A percentile compares a stretch with the other conserved stretches of the same genome.
Evolutionary conservation across 202 grass and related monocot species (phyloP).

Genomic region (Musa balbisiana): DNA sequence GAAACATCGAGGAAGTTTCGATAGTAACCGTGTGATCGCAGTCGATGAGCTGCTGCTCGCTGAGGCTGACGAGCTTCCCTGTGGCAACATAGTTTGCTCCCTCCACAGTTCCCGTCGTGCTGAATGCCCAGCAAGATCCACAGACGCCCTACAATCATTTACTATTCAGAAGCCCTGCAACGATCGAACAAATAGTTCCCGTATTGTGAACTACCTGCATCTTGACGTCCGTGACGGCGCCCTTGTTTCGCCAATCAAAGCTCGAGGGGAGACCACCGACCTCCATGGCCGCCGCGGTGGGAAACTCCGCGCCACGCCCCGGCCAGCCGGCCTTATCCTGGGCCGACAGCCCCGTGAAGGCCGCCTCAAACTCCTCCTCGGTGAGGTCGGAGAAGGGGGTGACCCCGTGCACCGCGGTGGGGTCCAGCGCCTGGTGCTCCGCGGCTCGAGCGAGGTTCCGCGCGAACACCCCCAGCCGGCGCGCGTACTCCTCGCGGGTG

Average conservation of each 20-base stretch:
- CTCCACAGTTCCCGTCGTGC: conserved; percentile 67
- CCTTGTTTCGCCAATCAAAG: conserved; percentile 55
- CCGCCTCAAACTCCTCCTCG: conserved; percentile 48
- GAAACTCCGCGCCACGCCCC: conserved; percentile 6
- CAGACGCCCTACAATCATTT: conserved; percentile 41
- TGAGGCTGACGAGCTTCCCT: conserved; percentile 57
- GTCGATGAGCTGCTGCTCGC: conserved; percentile 81
- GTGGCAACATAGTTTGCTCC: conserved; percentile 69
- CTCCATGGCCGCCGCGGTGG: conserved; percentile 29
- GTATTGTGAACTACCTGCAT: conserved; percentile 24
- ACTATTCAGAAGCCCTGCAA: neutral
- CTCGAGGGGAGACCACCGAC: conserved; percentile 31
- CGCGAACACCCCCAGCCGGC: conserved; percentile 63
- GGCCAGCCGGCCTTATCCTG: neutral
- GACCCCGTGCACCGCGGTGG: conserved; percentile 56
- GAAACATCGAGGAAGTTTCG: neutral
- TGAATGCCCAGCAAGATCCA: conserved; percentile 87
- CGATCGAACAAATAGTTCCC: neutral
- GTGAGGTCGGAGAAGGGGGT: conserved; percentile 89
- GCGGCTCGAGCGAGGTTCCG: conserved; percentile 58
- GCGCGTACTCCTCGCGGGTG: conserved; percentile 48
- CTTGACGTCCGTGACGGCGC: conserved; percentile 48
- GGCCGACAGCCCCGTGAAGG: conserved; percentile 26
- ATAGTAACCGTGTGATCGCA: conserved; percentile 71
- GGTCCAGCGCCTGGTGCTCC: conserved; percentile 70